Conservation (phyloP, 208 protist genomes). For the Leishmania martiniquensis region DNA sequence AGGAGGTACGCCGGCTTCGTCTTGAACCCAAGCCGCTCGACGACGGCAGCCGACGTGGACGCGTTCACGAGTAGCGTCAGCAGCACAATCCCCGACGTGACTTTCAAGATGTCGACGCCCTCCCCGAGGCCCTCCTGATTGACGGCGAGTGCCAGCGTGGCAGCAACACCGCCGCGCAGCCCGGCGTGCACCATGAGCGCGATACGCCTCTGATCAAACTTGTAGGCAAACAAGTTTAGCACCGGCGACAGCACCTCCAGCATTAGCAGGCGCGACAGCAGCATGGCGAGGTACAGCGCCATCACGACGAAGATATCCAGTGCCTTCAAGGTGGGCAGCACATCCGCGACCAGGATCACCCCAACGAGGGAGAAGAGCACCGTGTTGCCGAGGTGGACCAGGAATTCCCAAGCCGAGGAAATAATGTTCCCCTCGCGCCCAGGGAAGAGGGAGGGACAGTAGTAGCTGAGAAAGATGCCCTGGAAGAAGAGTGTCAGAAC, state of each 20-base stretch:
- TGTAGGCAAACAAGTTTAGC: conserved; percentile 71
- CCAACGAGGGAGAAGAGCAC: conserved; percentile 89
- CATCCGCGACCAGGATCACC: conserved; percentile 80
- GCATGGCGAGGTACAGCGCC: conserved; percentile 67
- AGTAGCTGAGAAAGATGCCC: conserved; percentile 80
- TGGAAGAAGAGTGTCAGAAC: conserved; percentile 88
- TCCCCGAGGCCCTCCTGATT: conserved; percentile 52
- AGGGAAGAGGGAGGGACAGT: conserved; percentile 78
- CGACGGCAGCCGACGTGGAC: conserved; percentile 55
- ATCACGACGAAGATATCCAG: conserved; percentile 65
- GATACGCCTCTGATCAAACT: conserved; percentile 52
- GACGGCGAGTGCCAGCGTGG: conserved; percentile 77
- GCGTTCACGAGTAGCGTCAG: conserved; percentile 79
- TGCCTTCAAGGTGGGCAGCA: conserved; percentile 50
- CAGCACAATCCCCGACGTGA: conserved; percentile 81
- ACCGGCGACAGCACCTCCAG: conserved; percentile 68
- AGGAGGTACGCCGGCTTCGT: conserved; percentile 58
- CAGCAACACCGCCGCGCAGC: conserved; percentile 81
- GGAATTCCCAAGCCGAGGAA: conserved; percentile 84
- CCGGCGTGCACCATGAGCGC: conserved; percentile 71
- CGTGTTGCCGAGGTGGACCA: conserved; percentile 88
- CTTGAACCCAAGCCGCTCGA: conserved; percentile 61
- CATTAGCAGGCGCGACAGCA: conserved; percentile 65
- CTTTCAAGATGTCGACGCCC: conserved; percentile 62
- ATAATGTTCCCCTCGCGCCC: conserved; percentile 76